Evolutionary conservation across 257 asterid genomes (phyloP).

Genomic region (Ligustrum vulgare): DNA sequence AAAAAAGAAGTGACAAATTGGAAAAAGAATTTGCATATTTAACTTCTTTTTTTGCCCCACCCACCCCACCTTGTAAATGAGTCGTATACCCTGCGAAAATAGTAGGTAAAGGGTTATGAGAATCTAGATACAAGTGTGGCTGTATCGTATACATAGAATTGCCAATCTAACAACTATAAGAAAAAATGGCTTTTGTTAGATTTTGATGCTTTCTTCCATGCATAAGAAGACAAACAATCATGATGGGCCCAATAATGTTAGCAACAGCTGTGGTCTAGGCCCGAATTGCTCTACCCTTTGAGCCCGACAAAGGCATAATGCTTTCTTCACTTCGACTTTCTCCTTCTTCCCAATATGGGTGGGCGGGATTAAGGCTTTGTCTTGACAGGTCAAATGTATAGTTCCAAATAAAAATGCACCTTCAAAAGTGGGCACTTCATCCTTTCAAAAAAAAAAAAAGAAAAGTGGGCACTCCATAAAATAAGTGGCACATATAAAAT

Average conservation of each 20-base stretch:
- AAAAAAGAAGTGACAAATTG: constrained; percentile 33
- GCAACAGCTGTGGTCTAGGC: constrained; percentile 24
- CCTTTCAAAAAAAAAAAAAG: no score
- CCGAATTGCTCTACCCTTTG: neutral
- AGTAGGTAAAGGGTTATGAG: constrained; percentile 38
- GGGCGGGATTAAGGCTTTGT: constrained; percentile 9
- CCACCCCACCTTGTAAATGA: neutral
- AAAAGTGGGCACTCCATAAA: constrained; percentile 12
- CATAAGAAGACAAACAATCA: neutral
- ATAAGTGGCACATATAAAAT: constrained; percentile 5
- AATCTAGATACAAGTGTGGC: constrained; percentile 23
- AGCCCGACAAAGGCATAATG: no score
- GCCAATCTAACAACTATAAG: neutral
- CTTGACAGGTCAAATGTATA: constrained; percentile 3
- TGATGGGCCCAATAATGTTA: constrained; percentile 13
- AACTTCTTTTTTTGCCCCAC: constrained; percentile 28
- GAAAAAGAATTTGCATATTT: constrained; percentile 33
- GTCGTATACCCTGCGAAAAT: constrained; percentile 18
- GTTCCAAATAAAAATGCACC: constrained; percentile 3
- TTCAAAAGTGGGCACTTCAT: constrained; percentile 12
- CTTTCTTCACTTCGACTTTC: neutral
- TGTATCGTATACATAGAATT: no score
- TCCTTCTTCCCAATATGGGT: neutral
- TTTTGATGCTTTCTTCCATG: neutral
- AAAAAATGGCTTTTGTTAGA: neutral